These are phyloP conservation scores for Colletotrichum cereale DNA, from an alignment of 2,329 filamentous ascomycete species.

Conservation along the genomic window DNA sequence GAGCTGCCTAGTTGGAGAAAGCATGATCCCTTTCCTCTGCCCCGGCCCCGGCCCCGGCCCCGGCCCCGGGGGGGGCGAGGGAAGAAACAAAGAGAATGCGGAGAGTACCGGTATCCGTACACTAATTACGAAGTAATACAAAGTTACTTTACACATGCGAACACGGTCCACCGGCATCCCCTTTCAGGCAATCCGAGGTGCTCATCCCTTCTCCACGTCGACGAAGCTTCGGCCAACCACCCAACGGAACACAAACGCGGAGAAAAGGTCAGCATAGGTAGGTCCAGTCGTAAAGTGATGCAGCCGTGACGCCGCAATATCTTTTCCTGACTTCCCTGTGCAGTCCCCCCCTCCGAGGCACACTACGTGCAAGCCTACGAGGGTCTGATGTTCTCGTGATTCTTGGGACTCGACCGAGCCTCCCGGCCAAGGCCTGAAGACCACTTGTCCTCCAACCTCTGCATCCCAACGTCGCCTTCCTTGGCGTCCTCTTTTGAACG, in stretches of 20 bases:
- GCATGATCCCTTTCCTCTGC: neutral
- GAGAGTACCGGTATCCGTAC: no score
- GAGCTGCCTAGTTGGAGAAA: conserved; percentile 12
- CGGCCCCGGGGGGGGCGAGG: neutral
- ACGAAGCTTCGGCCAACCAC: conserved; percentile 41
- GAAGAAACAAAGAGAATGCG: conserved; percentile 21
- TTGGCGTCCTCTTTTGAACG: conserved; percentile 47
- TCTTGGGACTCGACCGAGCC: conserved; percentile 6
- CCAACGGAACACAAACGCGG: neutral
- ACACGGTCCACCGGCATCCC: conserved; percentile 26
- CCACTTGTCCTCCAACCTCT: conserved; percentile 35
- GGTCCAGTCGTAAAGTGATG: neutral
- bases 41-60: neutral
- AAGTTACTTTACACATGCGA: conserved; percentile 10
- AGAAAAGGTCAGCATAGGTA: neutral
- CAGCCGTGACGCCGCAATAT: conserved; percentile 11
- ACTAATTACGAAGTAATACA: conserved; percentile 39
- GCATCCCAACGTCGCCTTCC: conserved; percentile 26
- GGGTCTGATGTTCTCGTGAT: conserved; percentile 5
- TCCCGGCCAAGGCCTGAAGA: conserved; percentile 21
- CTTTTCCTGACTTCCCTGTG: neutral
- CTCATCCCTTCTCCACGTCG: conserved; percentile 43
- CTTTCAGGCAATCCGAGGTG: conserved; percentile 35
- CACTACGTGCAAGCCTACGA: conserved; percentile 21
- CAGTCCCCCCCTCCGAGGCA: neutral